Conservation (phyloP, 768 basidiomycete genomes). For the Rhizopogon rudus region DNA sequence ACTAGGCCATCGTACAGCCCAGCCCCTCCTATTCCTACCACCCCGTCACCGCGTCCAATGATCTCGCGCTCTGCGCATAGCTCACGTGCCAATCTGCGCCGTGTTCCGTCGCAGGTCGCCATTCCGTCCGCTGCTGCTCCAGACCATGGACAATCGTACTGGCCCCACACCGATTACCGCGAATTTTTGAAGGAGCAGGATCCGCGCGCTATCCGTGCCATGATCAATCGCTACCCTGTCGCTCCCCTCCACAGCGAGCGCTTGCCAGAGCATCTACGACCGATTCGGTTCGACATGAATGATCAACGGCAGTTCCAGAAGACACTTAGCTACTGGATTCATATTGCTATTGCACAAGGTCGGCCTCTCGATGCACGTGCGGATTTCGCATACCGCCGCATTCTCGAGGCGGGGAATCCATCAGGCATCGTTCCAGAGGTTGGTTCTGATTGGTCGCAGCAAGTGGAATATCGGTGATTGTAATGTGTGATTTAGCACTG, state of each 20-base stretch:
- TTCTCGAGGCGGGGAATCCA: background rate
- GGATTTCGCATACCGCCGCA: conserved; percentile 2
- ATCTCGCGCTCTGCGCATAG: background rate
- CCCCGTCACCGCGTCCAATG: background rate
- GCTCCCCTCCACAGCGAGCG: background rate
- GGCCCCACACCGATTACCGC: background rate
- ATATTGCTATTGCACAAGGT: conserved; percentile 1
- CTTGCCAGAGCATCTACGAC: conserved; percentile 3
- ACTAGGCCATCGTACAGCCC: background rate
- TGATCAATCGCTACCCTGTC: conserved; percentile 1
- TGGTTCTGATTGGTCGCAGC: background rate
- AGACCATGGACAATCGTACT: background rate
- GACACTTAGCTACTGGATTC: background rate
- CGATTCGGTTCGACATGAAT: conserved; percentile 7
- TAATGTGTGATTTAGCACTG: background rate
- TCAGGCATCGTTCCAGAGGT: background rate
- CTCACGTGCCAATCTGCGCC: conserved; percentile 1
- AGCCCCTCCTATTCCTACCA: background rate
- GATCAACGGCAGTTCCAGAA: background rate
- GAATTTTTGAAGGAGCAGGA: background rate
- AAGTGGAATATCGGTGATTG: background rate
- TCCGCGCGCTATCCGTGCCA: background rate
- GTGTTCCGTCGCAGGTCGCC: background rate
- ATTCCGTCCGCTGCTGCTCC: background rate
- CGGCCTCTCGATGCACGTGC: conserved; percentile 9